Base-by-base conservation (phyloP, 345 rosid species). In the Carallia brachiata region DNA sequence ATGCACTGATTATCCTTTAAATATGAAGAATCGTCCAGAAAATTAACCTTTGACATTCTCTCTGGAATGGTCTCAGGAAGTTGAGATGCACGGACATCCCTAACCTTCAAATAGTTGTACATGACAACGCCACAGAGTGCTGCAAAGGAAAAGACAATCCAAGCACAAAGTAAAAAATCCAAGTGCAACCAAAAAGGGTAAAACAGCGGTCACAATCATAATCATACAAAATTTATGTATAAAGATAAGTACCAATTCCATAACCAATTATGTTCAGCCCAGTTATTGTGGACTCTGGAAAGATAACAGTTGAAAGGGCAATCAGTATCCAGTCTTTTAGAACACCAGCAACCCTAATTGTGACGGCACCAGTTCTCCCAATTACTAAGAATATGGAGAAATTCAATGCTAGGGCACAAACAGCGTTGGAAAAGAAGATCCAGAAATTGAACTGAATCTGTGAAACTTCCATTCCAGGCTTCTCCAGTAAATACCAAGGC, bases 251-350 rank as follows among this genome's bases (percentile, higher is more conserved):
- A 95, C 99, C 99, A 19, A 90, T 89, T 34, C 96, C 97, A 77
- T 95, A 95, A 79, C 97, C 97, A 53, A 78, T 90, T 75, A 92
- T 91, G 71, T 95, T 95, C 64, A 95, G 80, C 75, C 97, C 94
- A 4, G 98, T 93, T 76, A 93, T 93, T 36, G 92, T 82, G 52
- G 98, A 91, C 78, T 94, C 98, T 0, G 97, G 97, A 62, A 91
- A 91, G 73, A 94, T 79, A 75, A 94, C 87, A 2, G 96, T 91
- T 19, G 97, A 93, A 73, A 93, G 97, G 65, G 97, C 98, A 72
- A 91, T 91, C 61, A 95, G 81, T 79, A 92, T 95, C 98, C 99
- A 95, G 77, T 92, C 99, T 79, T 92, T 95, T 48, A 95, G 83
- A 71, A 92, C 98, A 54, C 99, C 98, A 69, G 97, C 99, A 69